Evolutionary conservation across 768 basidiomycete species (phyloP), one percentile per base, ranked within the genome.

Genomic region (Serendipita indica): DNA sequence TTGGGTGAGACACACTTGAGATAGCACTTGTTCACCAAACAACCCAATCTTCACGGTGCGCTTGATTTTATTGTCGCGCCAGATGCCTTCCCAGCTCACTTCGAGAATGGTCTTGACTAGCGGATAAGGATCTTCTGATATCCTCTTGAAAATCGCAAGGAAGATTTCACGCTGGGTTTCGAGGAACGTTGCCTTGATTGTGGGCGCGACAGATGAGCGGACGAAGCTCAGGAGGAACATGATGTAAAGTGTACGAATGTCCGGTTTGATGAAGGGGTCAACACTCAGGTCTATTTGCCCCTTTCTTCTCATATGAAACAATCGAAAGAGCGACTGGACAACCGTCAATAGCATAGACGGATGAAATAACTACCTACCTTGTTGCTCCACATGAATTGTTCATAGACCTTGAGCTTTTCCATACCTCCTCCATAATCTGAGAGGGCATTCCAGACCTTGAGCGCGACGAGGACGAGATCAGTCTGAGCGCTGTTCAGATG

Each of bases 201-300:
- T 67, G 1, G 75, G 62, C 2, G 73, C 74, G 22, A 16, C 16
- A 10, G 22, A 16, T 25, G 75, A 69, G 41, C 80, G 75, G 39
- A 90, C 70, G 66, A 90, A 86, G 0, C 86, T 84, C 13, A 89
- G 73, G 13, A 90, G 71, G 63, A 92, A 81, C 1, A 82, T 70
- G 35, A 89, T 67, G 52, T 84, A 88, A 3, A 84, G 73, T 0
- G 86, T 87, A 34, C 89, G 78, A 43, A 92, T 90, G 67, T 92
- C 90, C 85, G 64, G 39, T 30, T 58, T 43, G 49, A 28, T 27
- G 35, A 65, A 54, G 4, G 14, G 30, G 20, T 28, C 35, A 16
- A 22, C 32, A 3, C 16, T 5, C 28, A 39, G n/a, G 20, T 57
- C 32, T 30, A 54, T 30, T 39, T 79, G 80, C 1, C 71, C 67